Percentiles rank a stretch among this genome's conserved stretches.
These are phyloP conservation scores for Monilinia vaccinii-corymbosi DNA, from an alignment of 2,329 filamentous ascomycete species.

Conservation along the genomic window DNA sequence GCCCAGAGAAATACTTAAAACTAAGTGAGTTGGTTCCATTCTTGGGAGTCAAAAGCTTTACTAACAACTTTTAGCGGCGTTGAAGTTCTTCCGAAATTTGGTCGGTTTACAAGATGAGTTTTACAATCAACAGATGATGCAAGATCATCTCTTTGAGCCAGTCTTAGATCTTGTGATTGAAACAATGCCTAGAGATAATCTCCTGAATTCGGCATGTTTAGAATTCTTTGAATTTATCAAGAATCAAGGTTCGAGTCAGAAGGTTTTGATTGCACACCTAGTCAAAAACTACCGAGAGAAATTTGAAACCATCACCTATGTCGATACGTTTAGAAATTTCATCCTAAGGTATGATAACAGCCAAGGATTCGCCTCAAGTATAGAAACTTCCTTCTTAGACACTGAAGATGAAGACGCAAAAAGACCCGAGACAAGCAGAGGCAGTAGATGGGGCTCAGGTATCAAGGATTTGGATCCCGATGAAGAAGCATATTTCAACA, in stretches of 20 bases:
- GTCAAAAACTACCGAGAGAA: slow-evolving; percentile 77
- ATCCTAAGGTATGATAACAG: slow-evolving; percentile 72
- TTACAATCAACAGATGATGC: slow-evolving; percentile 75
- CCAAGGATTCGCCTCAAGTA: slow-evolving; percentile 54
- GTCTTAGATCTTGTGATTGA: slow-evolving; percentile 76
- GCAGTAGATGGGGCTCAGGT: slow-evolving; percentile 51
- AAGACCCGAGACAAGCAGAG: slow-evolving; percentile 41
- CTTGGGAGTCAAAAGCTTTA: background rate
- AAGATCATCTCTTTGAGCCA: slow-evolving; percentile 72
- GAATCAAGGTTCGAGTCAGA: slow-evolving; percentile 57
- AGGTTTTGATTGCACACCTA: slow-evolving; percentile 72
- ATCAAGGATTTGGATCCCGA: slow-evolving; percentile 77
- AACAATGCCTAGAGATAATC: slow-evolving; percentile 84
- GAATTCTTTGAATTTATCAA: slow-evolving; percentile 91
- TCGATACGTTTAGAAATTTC: slow-evolving; percentile 74
- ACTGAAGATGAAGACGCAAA: slow-evolving; percentile 49
- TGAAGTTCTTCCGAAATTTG: slow-evolving; percentile 89
- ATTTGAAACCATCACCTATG: slow-evolving; percentile 65
- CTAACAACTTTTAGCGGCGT: slow-evolving; percentile 49
- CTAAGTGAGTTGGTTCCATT: slow-evolving; percentile 52
- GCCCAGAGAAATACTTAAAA: slow-evolving; percentile 84
- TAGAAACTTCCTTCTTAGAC: slow-evolving; percentile 63
- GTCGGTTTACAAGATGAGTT: slow-evolving; percentile 83
- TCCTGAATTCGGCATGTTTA: slow-evolving; percentile 86
- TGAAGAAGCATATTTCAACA: slow-evolving; percentile 92